phyloP scores from a whole-genome alignment of 495 filamentous ascomycete genomes.

The Niebla homalea region DNA sequence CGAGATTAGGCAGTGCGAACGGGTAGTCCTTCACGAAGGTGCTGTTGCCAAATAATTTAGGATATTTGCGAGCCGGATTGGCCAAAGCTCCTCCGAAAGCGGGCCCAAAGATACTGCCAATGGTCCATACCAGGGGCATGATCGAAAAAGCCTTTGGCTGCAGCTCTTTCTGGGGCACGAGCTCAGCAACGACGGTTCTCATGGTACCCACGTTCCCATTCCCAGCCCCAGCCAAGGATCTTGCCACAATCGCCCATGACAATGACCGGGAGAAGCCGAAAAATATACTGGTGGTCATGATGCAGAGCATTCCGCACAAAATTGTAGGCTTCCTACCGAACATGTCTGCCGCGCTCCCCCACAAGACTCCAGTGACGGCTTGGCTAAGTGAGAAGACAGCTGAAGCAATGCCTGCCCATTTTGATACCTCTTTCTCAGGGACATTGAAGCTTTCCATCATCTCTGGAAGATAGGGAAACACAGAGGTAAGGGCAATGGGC shows the following conservation, averaged over 20 bases:
- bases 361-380: conserved; percentile 58
- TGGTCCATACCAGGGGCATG: conserved; percentile 69
- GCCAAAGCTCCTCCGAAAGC: conserved; percentile 76
- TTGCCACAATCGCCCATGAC: conserved; percentile 53
- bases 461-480: conserved; percentile 77
- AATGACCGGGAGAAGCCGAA: conserved; percentile 70
- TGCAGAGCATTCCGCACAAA: conserved; percentile 52
- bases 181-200: conserved; percentile 68
- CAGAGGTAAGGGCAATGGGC: conserved; percentile 27
- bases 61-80: conserved; percentile 57
- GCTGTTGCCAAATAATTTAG: conserved; percentile 50
- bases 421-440: conserved; percentile 55
- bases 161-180: conserved; percentile 69
- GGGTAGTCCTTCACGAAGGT: conserved; percentile 60
- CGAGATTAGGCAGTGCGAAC: conserved; percentile 70
- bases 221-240: conserved; percentile 54
- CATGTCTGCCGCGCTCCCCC: conserved; percentile 65
- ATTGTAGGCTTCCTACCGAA: conserved; percentile 67
- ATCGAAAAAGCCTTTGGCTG: conserved; percentile 73
- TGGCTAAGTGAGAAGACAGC: conserved; percentile 63
- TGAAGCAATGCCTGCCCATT: conserved; percentile 62
- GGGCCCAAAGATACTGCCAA: conserved; percentile 80
- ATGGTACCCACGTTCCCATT: conserved; percentile 76
- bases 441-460: conserved; percentile 74
- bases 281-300: conserved; percentile 57